phyloP scores from a whole-genome alignment of 192 early-diverging fungal genomes.

The Coemansia asiatica region DNA sequence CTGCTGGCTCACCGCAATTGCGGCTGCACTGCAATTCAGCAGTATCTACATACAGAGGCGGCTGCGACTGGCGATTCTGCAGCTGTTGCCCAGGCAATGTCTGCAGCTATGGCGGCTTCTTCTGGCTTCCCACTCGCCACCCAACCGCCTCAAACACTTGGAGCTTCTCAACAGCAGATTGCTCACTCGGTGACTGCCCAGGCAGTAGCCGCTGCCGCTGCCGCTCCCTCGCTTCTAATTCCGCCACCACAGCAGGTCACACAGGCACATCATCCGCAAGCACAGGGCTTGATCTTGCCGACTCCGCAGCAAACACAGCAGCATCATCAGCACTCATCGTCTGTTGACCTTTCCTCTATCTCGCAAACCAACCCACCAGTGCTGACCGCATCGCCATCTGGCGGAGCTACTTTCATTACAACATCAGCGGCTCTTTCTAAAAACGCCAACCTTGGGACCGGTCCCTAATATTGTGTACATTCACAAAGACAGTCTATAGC shows the following conservation, averaged over 20 bases:
- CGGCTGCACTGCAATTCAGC: conserved; percentile 55
- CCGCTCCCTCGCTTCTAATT: conserved; percentile 15
- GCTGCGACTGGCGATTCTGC: conserved; percentile 3
- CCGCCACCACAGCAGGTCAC: conserved; percentile 2
- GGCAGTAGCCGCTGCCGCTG: conserved; percentile 20
- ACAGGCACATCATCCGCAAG: background rate
- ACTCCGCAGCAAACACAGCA: conserved; percentile 5
- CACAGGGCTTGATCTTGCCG: background rate
- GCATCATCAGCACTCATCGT: conserved; percentile 15
- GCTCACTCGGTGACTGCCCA: conserved; percentile 11
- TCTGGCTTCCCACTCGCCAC: conserved; percentile 14
- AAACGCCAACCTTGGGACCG: background rate
- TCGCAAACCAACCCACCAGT: background rate
- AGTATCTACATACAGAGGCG: conserved; percentile 48
- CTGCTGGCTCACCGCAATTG: conserved; percentile 57
- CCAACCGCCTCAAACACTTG: conserved; percentile 2
- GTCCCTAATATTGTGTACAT: background rate
- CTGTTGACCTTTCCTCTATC: conserved; percentile 21
- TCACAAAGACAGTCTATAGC: background rate
- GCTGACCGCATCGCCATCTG: conserved; percentile 16
- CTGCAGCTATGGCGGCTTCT: conserved; percentile 19
- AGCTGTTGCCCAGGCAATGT: conserved; percentile 21
- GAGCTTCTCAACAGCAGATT: conserved; percentile 5
- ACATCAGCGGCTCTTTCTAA: background rate
- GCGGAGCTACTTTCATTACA: conserved; percentile 1